These are phyloP conservation scores for Bacterosira constricta DNA, from an alignment of 108 stramenopile genomes.

Conservation along the genomic window DNA sequence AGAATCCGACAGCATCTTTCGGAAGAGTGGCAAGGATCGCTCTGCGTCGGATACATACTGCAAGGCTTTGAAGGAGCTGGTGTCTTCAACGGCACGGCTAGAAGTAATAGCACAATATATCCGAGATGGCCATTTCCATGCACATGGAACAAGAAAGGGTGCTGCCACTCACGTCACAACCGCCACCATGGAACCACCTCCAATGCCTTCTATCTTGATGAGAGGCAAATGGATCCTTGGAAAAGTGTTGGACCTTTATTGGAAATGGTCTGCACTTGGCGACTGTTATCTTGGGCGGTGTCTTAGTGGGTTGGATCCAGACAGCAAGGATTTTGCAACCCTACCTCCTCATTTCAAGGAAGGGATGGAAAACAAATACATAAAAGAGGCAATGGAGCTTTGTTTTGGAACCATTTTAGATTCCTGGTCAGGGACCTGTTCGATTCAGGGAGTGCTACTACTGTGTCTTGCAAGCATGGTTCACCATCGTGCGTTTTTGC, in stretches of 20 bases:
- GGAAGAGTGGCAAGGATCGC: neutral
- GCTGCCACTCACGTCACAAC: constrained; percentile 20
- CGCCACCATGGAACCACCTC: constrained; percentile 37
- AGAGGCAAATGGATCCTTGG: constrained; percentile 44
- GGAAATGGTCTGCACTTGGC: constrained; percentile 17
- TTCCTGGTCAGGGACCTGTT: neutral
- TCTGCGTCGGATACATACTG: constrained; percentile 21
- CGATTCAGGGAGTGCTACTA: neutral
- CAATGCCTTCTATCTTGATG: constrained; percentile 21
- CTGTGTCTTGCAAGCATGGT: constrained; percentile 16
- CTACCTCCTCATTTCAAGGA: constrained; percentile 42
- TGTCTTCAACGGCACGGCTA: neutral
- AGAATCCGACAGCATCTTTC: constrained; percentile 4
- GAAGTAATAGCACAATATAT: neutral
- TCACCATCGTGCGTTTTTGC: constrained; percentile 9
- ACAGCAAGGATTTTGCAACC: constrained; percentile 9
- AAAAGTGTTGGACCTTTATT: constrained; percentile 37
- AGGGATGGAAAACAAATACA: neutral
- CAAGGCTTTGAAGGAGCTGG: constrained; percentile 2
- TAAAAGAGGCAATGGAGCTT: constrained; percentile 1
- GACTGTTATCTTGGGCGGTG: constrained; percentile 28
- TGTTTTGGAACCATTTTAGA: constrained; percentile 2
- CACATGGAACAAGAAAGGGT: constrained; percentile 38
- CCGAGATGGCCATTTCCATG: constrained; percentile 10
- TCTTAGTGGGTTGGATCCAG: constrained; percentile 20